Percentiles rank a stretch among this genome's conserved stretches.
phyloP scores from a whole-genome alignment of 2,329 filamentous ascomycete genomes.

The Cercospora brassicicola region DNA sequence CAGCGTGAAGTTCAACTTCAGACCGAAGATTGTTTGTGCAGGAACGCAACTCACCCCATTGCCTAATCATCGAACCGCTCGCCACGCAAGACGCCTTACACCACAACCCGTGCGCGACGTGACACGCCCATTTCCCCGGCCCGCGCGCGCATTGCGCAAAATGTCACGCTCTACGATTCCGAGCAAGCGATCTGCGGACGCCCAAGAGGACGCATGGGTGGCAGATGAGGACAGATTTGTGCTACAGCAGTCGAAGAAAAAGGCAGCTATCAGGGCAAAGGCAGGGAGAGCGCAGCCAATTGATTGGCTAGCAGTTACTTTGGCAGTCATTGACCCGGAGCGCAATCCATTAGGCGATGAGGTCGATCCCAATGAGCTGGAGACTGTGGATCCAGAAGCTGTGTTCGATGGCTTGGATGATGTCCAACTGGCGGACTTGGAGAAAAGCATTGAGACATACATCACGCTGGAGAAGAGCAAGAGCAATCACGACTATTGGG shows the following conservation, averaged over 20 bases:
- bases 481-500: conserved; percentile 86
- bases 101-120: conserved; percentile 16
- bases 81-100: background rate
- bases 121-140: conserved; percentile 5
- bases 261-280: conserved; percentile 89
- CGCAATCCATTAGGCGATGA: conserved; percentile 81
- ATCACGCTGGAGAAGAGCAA: conserved; percentile 74
- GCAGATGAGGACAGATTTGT: conserved; percentile 96
- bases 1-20: background rate
- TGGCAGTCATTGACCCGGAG: conserved; percentile 83
- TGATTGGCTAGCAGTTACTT: conserved; percentile 87
- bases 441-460: conserved; percentile 79
- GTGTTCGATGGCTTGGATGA: conserved; percentile 72
- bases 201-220: conserved; percentile 66
- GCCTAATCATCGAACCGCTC: conserved; percentile 1
- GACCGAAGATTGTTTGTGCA: conserved; percentile 11
- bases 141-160: background rate
- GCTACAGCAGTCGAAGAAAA: conserved; percentile 95
- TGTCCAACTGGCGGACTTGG: conserved; percentile 69
- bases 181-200: conserved; percentile 47
- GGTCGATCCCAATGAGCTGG: conserved; percentile 68
- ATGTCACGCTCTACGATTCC: conserved; percentile 40
- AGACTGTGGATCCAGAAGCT: conserved; percentile 76
- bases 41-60: background rate
- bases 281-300: conserved; percentile 88